Evolutionary conservation across 192 early-diverging fungal genomes (phyloP).

Genomic region (Backusella mclennaniae): DNA sequence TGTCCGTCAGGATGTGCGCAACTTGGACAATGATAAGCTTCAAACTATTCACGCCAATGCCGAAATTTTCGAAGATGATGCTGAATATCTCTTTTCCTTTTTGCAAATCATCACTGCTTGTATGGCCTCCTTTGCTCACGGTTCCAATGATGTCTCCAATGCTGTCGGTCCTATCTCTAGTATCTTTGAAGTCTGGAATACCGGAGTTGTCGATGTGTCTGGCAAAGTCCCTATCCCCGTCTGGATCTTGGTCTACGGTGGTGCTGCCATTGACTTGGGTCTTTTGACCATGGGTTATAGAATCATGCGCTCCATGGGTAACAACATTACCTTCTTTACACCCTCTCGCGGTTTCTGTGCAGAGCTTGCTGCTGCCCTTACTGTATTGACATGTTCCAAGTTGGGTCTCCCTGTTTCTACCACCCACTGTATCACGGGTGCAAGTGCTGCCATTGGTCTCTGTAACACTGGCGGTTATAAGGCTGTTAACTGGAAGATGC

Average conservation of each 20-base stretch:
- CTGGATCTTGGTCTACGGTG: slow-evolving; percentile 75
- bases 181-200: slow-evolving; percentile 72
- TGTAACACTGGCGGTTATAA: slow-evolving; percentile 52
- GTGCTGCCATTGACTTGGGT: slow-evolving; percentile 74
- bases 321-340: slow-evolving; percentile 81
- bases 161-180: slow-evolving; percentile 82
- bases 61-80: slow-evolving; percentile 66
- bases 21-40: slow-evolving; percentile 43
- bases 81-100: slow-evolving; percentile 81
- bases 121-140: slow-evolving; percentile 83
- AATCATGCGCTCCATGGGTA: slow-evolving; percentile 78
- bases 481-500: slow-evolving; percentile 74
- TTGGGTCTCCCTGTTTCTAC: slow-evolving; percentile 80
- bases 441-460: slow-evolving; percentile 74
- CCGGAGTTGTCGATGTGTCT: slow-evolving; percentile 41
- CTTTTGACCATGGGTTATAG: slow-evolving; percentile 72
- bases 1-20: slow-evolving; percentile 52
- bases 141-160: slow-evolving; percentile 88
- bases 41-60: slow-evolving; percentile 62
- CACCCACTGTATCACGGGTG: slow-evolving; percentile 82
- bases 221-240: slow-evolving; percentile 61
- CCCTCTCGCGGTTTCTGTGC: slow-evolving; percentile 80
- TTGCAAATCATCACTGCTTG: slow-evolving; percentile 79
- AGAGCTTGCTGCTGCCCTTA: slow-evolving; percentile 74
- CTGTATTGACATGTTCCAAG: slow-evolving; percentile 79